Evolutionary conservation across 2,329 filamentous ascomycete species (phyloP), one percentile per base, ranked within the genome.

Genomic region (Beauveria sp.): DNA sequence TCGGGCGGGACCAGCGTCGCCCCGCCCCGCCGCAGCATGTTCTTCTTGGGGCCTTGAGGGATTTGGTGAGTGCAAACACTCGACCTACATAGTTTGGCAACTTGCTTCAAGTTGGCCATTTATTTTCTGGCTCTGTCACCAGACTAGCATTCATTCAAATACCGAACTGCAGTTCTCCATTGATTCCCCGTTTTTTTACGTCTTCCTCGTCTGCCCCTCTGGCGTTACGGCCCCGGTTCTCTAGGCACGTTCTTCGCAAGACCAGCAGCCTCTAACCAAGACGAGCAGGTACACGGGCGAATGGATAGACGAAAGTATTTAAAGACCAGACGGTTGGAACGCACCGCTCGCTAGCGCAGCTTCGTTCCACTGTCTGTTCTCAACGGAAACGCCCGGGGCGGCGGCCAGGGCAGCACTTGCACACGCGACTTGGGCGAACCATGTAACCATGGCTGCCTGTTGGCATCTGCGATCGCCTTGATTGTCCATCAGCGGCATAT

Each of bases 141-240:
- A 45, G 46, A 20, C 58, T 60, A 60, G 58, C 58, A 53, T 54
- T 20, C 20, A 60, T 60, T 60, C 40, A 47, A 42, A 53, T 60
- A 60, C 58, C 58, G 58, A 60, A 42, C 7, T 9, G 5, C 22
- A 18, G 14, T 4, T 20, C n/a, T 10, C 1, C 14, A 6, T 10
- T 38, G 14, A 18, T 5, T 38, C 20, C 28, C 46, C 38, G 20
- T 3, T 51, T 52, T 59, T 45, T 34, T 10, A 9, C 18, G 10
- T 24, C 6, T 46, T 9, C 10, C 9, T 38, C 4, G 14, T 40
- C 22, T 43, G 30, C 16, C 20, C 14, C 38, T 10, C 12, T 42
- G 42, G 4, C 14, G 40, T 10, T 38, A 12, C 12, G 12, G 34
- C 34, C 12, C 12, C 4, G 12, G 10, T 38, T 38, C 34, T 38